Percentiles rank a stretch among this genome's conserved stretches.
These are phyloP conservation scores for Colletotrichum sp. DNA, from an alignment of 2,329 filamentous ascomycete species.

Conservation along the genomic window DNA sequence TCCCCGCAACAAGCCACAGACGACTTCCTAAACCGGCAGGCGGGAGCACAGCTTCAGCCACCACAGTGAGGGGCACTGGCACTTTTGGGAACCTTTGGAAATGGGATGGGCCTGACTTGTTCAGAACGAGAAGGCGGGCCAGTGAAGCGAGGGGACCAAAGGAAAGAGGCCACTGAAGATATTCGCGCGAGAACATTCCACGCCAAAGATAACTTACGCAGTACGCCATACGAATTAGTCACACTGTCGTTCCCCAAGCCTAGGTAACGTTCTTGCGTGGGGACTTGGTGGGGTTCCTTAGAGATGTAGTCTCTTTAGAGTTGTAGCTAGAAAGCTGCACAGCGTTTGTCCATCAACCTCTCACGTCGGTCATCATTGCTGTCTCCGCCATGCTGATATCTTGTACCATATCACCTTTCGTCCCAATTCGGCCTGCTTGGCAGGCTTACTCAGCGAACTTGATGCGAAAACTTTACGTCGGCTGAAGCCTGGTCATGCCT, in stretches of 20 bases:
- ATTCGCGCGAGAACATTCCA: neutral
- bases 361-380: neutral
- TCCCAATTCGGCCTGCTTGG: neutral
- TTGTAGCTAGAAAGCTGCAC: neutral
- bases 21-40: neutral
- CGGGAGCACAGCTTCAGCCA: neutral
- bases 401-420: neutral
- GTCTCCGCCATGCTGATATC: neutral
- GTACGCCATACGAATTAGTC: neutral
- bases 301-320: neutral
- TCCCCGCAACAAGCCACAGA: neutral
- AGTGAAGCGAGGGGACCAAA: neutral
- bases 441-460: neutral
- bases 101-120: neutral
- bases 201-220: neutral
- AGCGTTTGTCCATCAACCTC: neutral
- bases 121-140: slow-evolving; percentile 9
- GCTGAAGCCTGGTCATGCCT: neutral
- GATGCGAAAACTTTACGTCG: neutral
- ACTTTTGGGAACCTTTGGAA: slow-evolving; percentile 16
- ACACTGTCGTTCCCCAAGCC: neutral
- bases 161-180: neutral
- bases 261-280: neutral
- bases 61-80: slow-evolving; percentile 16
- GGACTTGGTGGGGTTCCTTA: neutral